Base-by-base conservation (phyloP, 23 red algal genomes). In the Gracilariopsis chorda region DNA sequence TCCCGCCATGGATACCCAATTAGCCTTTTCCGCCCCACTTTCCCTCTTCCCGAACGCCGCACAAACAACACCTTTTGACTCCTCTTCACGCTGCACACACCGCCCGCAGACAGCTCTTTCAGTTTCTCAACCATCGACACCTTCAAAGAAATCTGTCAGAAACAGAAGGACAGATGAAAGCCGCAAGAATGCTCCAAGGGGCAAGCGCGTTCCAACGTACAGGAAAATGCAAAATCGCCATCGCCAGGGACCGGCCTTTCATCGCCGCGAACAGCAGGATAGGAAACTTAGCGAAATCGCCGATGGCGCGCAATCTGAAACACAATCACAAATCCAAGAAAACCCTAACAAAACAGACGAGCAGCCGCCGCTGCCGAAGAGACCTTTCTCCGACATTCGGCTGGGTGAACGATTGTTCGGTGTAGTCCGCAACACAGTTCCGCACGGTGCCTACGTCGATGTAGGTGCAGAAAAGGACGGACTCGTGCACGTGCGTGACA, bases 401-500 rank as follows among this genome's bases (percentile, higher is more conserved):
- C 71, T 87, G 9, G 95, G 95, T 0, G 33, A 91, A 34, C 53
- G 92, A 23, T 37, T 98, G 36, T 14, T 10, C n/a, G 95, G 95
- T 21, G 77, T 62, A 3, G 90, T 98, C 1, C 51, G 51, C 2
- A 90, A 90, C 57, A 52, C 88, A 21, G 91, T 98, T 17, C 41
- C 24, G 21, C 77, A 92, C 46, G 95, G 95, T 6, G 95, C 86
- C 0, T 98, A 91, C 75, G 86, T 98, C 48, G 87, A 94, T 51
- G 71, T 93, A 13, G 95, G 91, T 13, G 90, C 91, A n/a, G 62
- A 78, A 14, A 86, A 29, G 34, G 95, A 94, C 70, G 95, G 95
- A 3, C 87, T 98, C 44, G 70, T 94, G 7, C 95, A 98, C 62
- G 8, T 98, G 34, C 82, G 95, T 16, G 91, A 98, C 45, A 94